phyloP scores from a whole-genome alignment of 176 grass and related monocot genomes.

The Urochloa ruziziensis region DNA sequence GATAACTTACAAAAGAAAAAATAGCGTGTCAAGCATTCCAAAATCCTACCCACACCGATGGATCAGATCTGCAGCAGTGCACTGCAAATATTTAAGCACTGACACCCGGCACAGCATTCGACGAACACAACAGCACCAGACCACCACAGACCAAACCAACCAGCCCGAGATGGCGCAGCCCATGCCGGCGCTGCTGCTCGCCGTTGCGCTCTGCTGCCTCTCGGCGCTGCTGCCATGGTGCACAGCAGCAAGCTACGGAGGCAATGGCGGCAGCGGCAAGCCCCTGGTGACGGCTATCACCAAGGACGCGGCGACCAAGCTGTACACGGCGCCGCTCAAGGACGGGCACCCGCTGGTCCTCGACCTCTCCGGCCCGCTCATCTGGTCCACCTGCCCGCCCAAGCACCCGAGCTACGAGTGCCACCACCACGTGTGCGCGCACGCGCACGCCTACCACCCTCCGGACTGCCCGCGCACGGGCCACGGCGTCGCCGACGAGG shows the following conservation, averaged over 20 bases:
- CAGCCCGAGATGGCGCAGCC: not conserved
- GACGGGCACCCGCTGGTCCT: slow-evolving; percentile 34
- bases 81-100: not conserved
- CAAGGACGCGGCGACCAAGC: slow-evolving; percentile 39
- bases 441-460: slow-evolving; percentile 47
- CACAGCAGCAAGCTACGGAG: not conserved
- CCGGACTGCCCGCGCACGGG: slow-evolving; percentile 31
- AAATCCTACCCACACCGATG: not conserved
- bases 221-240: not conserved
- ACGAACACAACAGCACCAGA: not conserved
- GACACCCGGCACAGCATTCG: not conserved
- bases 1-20: too few relatives aligned
- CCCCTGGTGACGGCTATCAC: slow-evolving; percentile 40
- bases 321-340: slow-evolving; percentile 38
- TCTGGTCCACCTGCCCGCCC: slow-evolving; percentile 46
- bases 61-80: not conserved
- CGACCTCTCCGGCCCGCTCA: slow-evolving; percentile 55
- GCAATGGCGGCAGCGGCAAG: not conserved
- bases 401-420: slow-evolving; percentile 21
- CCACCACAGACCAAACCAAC: not conserved
- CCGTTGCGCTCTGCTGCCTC: not conserved
- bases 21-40: not conserved
- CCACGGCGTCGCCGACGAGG: slow-evolving; percentile 11
- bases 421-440: slow-evolving; percentile 32
- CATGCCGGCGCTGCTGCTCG: not conserved